Conservation (phyloP, 768 basidiomycete genomes). For the Asterophora parasitica region DNA sequence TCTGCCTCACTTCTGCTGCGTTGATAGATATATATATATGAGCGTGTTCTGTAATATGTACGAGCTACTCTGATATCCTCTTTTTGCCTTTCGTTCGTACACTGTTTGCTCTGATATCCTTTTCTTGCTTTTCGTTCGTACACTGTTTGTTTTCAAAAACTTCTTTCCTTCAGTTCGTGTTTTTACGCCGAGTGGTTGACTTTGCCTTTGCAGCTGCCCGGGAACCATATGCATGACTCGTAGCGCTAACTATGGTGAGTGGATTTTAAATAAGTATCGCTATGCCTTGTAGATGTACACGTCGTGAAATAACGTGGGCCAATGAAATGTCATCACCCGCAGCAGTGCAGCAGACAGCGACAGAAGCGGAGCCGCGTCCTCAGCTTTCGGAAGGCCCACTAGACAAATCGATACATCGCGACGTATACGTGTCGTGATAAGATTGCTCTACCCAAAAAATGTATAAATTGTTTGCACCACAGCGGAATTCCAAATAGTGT, state of each 20-base stretch:
- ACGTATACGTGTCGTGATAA: slow-evolving; percentile 10
- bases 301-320: not conserved
- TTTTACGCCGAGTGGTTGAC: not conserved
- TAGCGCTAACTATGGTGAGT: not conserved
- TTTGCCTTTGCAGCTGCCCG: not conserved
- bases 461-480: slow-evolving; percentile 21
- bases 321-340: not conserved
- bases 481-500: slow-evolving; percentile 44
- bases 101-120: not conserved
- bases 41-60: slow-evolving; percentile 4
- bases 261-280: not conserved
- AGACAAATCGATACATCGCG: not conserved
- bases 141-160: not conserved
- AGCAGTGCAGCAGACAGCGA: not conserved
- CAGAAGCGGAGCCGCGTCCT: not conserved
- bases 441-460: not conserved
- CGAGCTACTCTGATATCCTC: not conserved
- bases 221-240: not conserved
- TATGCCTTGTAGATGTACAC: not conserved
- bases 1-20: not conserved
- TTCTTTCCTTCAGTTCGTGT: not conserved
- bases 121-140: slow-evolving; percentile 2
- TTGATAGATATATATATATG: not conserved
- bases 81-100: slow-evolving; percentile 1
- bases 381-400: not conserved